Percentiles rank a stretch among this genome's conserved stretches.
Evolutionary conservation across 2,329 filamentous ascomycete genomes (phyloP).

Genomic region (Colletotrichum liaoningense): DNA sequence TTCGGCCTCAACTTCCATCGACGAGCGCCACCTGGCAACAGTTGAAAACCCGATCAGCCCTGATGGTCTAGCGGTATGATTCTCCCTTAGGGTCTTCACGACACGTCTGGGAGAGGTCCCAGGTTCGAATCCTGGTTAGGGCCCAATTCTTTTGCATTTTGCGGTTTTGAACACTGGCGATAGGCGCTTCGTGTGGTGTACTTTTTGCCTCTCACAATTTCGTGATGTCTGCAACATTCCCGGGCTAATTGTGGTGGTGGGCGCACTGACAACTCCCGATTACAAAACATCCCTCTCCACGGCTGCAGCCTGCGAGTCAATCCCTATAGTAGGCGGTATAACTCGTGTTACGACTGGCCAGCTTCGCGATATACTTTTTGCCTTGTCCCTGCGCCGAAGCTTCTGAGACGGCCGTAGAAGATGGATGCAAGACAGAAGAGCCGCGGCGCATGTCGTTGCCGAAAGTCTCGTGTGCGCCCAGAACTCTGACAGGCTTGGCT

Average conservation of each 20-base stretch:
- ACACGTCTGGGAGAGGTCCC: slow-evolving; percentile 27
- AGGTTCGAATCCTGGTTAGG: slow-evolving; percentile 36
- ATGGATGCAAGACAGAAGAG: background rate
- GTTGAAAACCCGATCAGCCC: background rate
- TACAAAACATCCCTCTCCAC: background rate
- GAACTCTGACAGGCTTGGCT: background rate
- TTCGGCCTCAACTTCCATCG: no score
- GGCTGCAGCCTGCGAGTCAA: background rate
- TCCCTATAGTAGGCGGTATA: background rate
- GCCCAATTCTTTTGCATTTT: slow-evolving; percentile 5
- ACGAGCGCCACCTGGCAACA: background rate
- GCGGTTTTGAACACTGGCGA: background rate
- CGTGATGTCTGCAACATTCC: background rate
- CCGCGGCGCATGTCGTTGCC: background rate
- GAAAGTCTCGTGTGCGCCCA: background rate
- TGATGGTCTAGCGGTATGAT: slow-evolving; percentile 37
- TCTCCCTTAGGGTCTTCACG: slow-evolving; percentile 30
- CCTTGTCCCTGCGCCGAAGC: background rate
- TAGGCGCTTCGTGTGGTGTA: background rate
- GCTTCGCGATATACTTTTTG: background rate
- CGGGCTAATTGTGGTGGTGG: background rate
- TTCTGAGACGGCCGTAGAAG: background rate
- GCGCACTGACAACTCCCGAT: background rate
- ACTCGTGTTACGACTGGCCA: background rate
- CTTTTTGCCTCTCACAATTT: background rate